These are phyloP conservation scores for Aspergillus conjunctus DNA, from an alignment of 495 filamentous ascomycete species.

Conservation along the genomic window DNA sequence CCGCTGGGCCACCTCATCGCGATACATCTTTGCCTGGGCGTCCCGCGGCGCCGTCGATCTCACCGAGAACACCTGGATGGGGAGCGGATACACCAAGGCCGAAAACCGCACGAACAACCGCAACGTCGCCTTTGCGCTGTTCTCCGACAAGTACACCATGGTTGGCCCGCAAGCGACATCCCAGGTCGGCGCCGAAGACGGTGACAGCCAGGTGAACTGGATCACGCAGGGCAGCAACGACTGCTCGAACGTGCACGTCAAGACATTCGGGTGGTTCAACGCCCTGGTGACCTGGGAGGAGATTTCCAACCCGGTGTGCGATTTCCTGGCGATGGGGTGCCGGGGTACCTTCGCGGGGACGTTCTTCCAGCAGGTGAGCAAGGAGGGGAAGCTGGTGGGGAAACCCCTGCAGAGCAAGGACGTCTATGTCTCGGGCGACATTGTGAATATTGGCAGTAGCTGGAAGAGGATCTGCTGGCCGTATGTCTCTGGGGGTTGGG, in stretches of 20 bases:
- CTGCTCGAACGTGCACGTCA: constrained; percentile 56
- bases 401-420: constrained; percentile 39
- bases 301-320: constrained; percentile 48
- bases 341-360: constrained; percentile 52
- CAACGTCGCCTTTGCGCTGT: constrained; percentile 52
- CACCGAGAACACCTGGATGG: constrained; percentile 53
- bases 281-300: constrained; percentile 58
- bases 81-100: constrained; percentile 48
- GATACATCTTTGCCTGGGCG: constrained; percentile 58
- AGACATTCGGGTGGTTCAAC: constrained; percentile 45
- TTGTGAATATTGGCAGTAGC: constrained; percentile 48
- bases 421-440: constrained; percentile 56
- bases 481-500: constrained; percentile 54
- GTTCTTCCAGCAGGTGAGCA: constrained; percentile 52
- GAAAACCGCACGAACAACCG: constrained; percentile 50
- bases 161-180: constrained; percentile 50
- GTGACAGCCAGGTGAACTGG: constrained; percentile 56
- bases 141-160: constrained; percentile 52
- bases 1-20: constrained; percentile 40
- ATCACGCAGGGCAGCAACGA: constrained; percentile 49
- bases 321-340: constrained; percentile 55
- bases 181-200: constrained; percentile 46
- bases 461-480: constrained; percentile 53
- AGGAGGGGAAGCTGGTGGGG: constrained; percentile 45
- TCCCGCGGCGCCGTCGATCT: constrained; percentile 54